phyloP scores from a whole-genome alignment of 2,329 filamentous ascomycete genomes.

The Aureobasidium lini region DNA sequence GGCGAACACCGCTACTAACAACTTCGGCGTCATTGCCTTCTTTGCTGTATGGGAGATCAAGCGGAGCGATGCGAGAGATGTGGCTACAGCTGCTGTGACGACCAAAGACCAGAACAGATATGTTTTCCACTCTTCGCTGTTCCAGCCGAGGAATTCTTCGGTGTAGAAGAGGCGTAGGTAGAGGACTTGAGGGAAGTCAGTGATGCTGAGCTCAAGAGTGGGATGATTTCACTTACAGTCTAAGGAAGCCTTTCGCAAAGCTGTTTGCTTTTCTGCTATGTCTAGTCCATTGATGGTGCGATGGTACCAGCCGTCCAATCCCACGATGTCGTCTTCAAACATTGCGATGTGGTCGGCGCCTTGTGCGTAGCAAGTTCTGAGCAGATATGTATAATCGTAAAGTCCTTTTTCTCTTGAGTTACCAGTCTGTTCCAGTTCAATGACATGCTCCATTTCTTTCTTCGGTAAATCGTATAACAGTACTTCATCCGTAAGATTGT shows the following conservation, averaged over 20 bases:
- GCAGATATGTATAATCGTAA: constrained; percentile 38
- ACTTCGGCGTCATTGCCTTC: too few species aligned
- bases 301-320: constrained; percentile 41
- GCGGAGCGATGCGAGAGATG: neutral
- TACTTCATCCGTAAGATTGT: constrained; percentile 33
- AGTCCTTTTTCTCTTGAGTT: constrained; percentile 35
- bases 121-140: constrained; percentile 33
- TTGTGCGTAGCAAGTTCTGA: constrained; percentile 33
- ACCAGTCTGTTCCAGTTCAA: constrained; percentile 17
- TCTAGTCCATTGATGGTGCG: constrained; percentile 32
- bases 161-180: constrained; percentile 43
- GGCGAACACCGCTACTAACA: too few species aligned
- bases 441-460: too few species aligned
- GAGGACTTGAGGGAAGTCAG: constrained; percentile 21
- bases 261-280: constrained; percentile 26
- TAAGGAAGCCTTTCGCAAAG: too few species aligned
- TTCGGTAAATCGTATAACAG: constrained; percentile 33
- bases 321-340: constrained; percentile 42
- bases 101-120: constrained; percentile 34
- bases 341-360: constrained; percentile 36
- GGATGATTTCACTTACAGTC: too few species aligned
- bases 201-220: too few species aligned
- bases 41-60: neutral
- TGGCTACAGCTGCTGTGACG: constrained; percentile 12
- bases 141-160: constrained; percentile 40